Conservation (phyloP, 371 early-diverging fungal species). For the Mortierella sp. region DNA sequence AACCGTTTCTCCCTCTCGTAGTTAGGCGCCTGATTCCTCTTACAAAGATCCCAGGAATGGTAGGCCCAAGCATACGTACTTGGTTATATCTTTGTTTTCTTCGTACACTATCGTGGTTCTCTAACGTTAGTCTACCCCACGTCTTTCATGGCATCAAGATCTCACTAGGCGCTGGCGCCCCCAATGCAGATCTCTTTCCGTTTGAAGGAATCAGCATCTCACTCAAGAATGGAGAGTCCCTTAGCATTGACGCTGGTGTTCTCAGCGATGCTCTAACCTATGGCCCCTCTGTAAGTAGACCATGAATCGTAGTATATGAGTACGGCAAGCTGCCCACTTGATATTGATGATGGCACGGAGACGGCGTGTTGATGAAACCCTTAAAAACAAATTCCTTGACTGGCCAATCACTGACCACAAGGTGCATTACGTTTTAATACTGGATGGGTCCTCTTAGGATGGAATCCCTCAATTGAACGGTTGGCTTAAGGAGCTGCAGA, state of each 20-base stretch:
- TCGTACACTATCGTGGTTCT: too few relatives aligned
- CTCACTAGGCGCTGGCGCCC: conserved; percentile 79
- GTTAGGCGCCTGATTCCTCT: conserved; percentile 55
- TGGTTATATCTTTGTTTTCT: too few relatives aligned
- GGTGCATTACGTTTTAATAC: not conserved
- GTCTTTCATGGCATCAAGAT: conserved; percentile 52
- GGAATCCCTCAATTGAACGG: conserved; percentile 71
- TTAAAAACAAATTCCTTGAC: too few relatives aligned
- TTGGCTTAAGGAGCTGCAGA: conserved; percentile 75
- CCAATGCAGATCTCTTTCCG: conserved; percentile 79
- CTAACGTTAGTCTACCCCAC: too few relatives aligned
- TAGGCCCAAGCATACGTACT: conserved; percentile 15
- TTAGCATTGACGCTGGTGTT: conserved; percentile 59
- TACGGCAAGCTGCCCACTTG: too few relatives aligned
- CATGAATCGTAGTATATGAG: not conserved
- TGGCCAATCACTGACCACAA: too few relatives aligned
- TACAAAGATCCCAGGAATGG: conserved; percentile 57
- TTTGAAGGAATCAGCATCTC: conserved; percentile 71
- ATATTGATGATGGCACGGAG: too few relatives aligned
- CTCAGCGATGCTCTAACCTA: conserved; percentile 65
- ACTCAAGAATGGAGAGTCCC: conserved; percentile 68
- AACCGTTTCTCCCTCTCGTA: not conserved
- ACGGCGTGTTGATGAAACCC: too few relatives aligned
- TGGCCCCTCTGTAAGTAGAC: conserved; percentile 62
- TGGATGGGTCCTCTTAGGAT: conserved; percentile 54